Conservation (phyloP, 768 basidiomycete genomes). For the Tylopilus sp. region DNA sequence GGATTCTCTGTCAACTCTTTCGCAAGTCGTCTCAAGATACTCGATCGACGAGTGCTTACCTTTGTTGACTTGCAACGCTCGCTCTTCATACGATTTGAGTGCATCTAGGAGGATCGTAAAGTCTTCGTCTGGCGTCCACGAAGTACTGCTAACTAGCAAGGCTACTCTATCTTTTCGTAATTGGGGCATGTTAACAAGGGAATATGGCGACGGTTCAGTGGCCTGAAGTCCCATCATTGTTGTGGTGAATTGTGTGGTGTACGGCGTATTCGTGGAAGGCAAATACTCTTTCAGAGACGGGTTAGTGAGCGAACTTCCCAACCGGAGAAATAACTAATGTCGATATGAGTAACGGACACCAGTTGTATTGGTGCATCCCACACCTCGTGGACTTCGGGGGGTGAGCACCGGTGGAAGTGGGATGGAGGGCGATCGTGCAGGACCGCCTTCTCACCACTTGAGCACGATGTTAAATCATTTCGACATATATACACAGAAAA, state of each 20-base stretch:
- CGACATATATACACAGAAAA: neutral
- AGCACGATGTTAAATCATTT: slow-evolving; percentile 4
- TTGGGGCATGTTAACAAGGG: slow-evolving; percentile 36
- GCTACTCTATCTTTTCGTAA: slow-evolving; percentile 76
- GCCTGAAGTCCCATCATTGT: slow-evolving; percentile 19
- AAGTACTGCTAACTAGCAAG: slow-evolving; percentile 86
- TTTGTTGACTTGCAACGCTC: slow-evolving; percentile 38
- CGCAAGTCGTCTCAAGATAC: neutral
- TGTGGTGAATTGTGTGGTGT: slow-evolving; percentile 61
- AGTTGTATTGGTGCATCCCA: slow-evolving; percentile 8
- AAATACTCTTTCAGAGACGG: slow-evolving; percentile 46
- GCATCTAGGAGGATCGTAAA: slow-evolving; percentile 81
- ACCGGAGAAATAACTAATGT: slow-evolving; percentile 47
- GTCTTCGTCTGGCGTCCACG: slow-evolving; percentile 98
- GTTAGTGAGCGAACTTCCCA: slow-evolving; percentile 38
- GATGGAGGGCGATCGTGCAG: slow-evolving; percentile 89
- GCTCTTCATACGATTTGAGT: slow-evolving; percentile 63
- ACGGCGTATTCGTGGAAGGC: slow-evolving; percentile 47
- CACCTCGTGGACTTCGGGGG: slow-evolving; percentile 77
- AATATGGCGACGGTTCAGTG: slow-evolving; percentile 23
- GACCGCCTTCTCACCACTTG: slow-evolving; percentile 74
- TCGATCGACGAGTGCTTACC: slow-evolving; percentile 1
- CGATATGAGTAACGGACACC: slow-evolving; percentile 1
- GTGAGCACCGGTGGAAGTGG: slow-evolving; percentile 70
- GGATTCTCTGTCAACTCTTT: slow-evolving; percentile 11